Conservation (phyloP, 1,284 basidiomycete genomes). For the Irpex lacteus region DNA sequence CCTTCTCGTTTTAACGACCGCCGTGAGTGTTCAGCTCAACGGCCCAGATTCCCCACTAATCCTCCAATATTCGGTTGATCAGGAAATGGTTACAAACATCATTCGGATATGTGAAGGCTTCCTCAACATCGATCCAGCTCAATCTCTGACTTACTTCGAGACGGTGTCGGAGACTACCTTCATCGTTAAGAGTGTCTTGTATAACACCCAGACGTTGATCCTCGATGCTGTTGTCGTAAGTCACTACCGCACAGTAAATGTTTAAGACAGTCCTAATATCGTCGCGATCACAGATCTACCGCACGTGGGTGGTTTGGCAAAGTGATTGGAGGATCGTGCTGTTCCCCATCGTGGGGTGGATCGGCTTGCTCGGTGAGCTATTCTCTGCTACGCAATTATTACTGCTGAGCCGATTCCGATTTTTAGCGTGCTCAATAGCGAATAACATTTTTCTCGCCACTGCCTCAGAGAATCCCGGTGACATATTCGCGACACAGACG, state of each 20-base stretch:
- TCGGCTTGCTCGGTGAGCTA: conserved; percentile 18
- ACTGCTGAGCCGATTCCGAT: not conserved
- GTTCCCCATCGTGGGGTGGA: conserved; percentile 25
- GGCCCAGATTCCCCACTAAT: too few relatives aligned
- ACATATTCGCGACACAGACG: conserved; percentile 21
- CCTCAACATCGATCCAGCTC: conserved; percentile 6
- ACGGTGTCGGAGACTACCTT: conserved; percentile 27
- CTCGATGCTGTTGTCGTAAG: conserved; percentile 31
- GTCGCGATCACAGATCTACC: conserved; percentile 24
- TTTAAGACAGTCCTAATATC: not conserved
- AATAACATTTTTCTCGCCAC: conserved; percentile 16
- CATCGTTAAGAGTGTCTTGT: conserved; percentile 28
- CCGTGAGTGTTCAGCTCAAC: too few relatives aligned
- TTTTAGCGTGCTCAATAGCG: not conserved
- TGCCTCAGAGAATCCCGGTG: conserved; percentile 13
- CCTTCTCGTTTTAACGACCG: conserved; percentile 25
- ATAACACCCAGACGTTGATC: conserved; percentile 31
- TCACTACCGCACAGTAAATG: not conserved
- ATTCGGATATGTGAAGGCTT: conserved; percentile 20
- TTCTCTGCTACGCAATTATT: not conserved
- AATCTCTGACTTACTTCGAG: conserved; percentile 22
- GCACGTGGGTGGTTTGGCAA: conserved; percentile 28
- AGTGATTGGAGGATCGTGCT: conserved; percentile 18
- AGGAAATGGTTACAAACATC: conserved; percentile 26
- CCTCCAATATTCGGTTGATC: too few relatives aligned